Percentiles rank a stretch among this genome's conserved stretches.
These are phyloP conservation scores for Mucor piriformis DNA, from an alignment of 371 early-diverging fungal genomes.

Conservation along the genomic window DNA sequence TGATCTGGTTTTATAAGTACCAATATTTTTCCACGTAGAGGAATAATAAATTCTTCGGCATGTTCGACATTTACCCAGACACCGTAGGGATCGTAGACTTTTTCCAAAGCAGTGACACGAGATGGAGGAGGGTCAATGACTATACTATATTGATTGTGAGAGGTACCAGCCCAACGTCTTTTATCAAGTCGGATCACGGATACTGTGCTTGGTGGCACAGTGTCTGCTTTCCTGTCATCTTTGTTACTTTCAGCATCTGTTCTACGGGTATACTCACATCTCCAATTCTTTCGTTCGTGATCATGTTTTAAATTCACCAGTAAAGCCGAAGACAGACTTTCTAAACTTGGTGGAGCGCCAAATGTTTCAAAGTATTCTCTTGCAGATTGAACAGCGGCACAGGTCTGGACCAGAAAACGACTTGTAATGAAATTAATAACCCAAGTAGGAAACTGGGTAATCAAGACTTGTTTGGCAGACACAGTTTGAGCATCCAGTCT, in stretches of 20 bases:
- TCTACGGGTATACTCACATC: conserved; percentile 52
- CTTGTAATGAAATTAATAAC: conserved; percentile 19
- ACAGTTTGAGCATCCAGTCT: conserved; percentile 34
- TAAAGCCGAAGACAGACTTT: conserved; percentile 43
- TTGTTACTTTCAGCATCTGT: conserved; percentile 5
- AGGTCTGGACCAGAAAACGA: conserved; percentile 13
- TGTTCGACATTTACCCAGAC: conserved; percentile 56
- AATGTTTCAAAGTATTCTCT: conserved; percentile 45
- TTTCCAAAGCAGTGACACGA: conserved; percentile 37
- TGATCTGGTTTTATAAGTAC: conserved; percentile 49
- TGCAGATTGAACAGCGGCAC: conserved; percentile 36
- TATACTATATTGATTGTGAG: conserved; percentile 37
- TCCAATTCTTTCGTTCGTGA: conserved; percentile 51
- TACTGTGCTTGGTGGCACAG: conserved; percentile 14
- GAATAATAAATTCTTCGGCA: conserved; percentile 54
- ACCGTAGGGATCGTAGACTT: conserved; percentile 50
- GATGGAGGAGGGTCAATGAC: conserved; percentile 65
- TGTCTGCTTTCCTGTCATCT: conserved; percentile 5
- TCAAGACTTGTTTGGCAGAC: conserved; percentile 40
- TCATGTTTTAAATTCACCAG: conserved; percentile 48
- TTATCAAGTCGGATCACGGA: conserved; percentile 56
- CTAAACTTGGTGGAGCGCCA: conserved; percentile 59
- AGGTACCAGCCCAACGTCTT: conserved; percentile 41
- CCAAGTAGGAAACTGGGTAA: conserved; percentile 41
- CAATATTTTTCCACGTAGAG: conserved; percentile 55